phyloP scores from a whole-genome alignment of 768 basidiomycete genomes.

The Pulveroboletus sp. region DNA sequence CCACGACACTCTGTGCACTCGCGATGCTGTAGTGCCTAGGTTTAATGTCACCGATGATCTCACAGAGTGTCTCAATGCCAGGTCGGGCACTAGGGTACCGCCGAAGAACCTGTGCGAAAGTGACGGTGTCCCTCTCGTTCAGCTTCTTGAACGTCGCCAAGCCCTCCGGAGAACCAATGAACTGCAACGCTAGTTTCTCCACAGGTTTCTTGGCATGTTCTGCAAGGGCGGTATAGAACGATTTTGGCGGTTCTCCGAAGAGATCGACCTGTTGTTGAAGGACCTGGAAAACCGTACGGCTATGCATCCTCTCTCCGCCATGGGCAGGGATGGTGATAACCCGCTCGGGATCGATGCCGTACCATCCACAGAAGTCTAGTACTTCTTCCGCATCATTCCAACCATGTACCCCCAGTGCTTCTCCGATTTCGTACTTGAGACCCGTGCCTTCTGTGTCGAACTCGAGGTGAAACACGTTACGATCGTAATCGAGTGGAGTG shows the following conservation, averaged over 20 bases:
- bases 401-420: slow-evolving; percentile 94
- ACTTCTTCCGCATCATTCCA: slow-evolving; percentile 95
- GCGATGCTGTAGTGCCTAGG: slow-evolving; percentile 99
- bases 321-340: slow-evolving; percentile 77
- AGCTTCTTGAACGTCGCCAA: slow-evolving; percentile 91
- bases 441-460: slow-evolving; percentile 91
- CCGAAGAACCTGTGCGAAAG: slow-evolving; percentile 82
- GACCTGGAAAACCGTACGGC: slow-evolving; percentile 90
- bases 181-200: slow-evolving; percentile 78
- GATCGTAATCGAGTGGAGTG: slow-evolving; percentile 92
- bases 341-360: slow-evolving; percentile 75
- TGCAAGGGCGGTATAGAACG: slow-evolving; percentile 88
- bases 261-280: slow-evolving; percentile 96
- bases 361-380: slow-evolving; percentile 85
- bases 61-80: slow-evolving; percentile 79
- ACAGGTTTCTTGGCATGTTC: slow-evolving; percentile 63
- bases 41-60: slow-evolving; percentile 91
- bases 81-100: slow-evolving; percentile 78
- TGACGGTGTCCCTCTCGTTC: slow-evolving; percentile 90
- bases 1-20: slow-evolving; percentile 91
- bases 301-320: slow-evolving; percentile 71
- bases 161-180: slow-evolving; percentile 93
- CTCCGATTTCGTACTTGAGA: slow-evolving; percentile 92
- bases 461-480: slow-evolving; percentile 98
- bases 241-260: slow-evolving; percentile 93